Conservation (phyloP, 495 filamentous ascomycete species). For the Penicilliopsis zonata region DNA sequence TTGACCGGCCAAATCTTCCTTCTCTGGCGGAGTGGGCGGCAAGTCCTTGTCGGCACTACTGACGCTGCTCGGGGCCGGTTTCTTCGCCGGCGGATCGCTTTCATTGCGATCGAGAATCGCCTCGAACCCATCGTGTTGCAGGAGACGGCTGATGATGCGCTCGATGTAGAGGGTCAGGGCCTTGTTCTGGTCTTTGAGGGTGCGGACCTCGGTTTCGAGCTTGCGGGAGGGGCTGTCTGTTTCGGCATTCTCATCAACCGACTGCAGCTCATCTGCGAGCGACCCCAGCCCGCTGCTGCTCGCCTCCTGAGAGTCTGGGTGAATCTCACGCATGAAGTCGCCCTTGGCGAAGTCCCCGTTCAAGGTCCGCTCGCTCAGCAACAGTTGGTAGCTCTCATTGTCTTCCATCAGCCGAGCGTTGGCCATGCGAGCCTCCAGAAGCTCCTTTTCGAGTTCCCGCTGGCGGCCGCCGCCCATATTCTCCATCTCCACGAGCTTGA, state of each 20-base stretch:
- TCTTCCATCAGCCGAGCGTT: conserved; percentile 96
- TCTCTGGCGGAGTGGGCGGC: conserved; percentile 61
- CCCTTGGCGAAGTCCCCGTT: conserved; percentile 85
- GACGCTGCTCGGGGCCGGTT: conserved; percentile 12
- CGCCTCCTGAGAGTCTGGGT: conserved; percentile 24
- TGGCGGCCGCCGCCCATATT: conserved; percentile 77
- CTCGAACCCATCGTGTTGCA: conserved; percentile 92
- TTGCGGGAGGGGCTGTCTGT: conserved; percentile 49
- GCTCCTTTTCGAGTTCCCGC: conserved; percentile 74
- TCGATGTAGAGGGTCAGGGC: conserved; percentile 95
- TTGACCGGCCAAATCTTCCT: conserved; percentile 35
- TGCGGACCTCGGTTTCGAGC: conserved; percentile 66
- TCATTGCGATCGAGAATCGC: conserved; percentile 61
- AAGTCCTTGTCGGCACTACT: conserved; percentile 92
- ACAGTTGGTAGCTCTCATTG: conserved; percentile 92
- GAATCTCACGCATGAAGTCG: conserved; percentile 58
- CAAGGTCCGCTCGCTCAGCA: conserved; percentile 84
- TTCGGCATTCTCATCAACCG: conserved; percentile 43
- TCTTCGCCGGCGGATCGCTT: conserved; percentile 33
- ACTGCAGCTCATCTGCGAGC: conserved; percentile 82
- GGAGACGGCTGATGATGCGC: conserved; percentile 88
- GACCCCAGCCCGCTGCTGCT: conserved; percentile 37
- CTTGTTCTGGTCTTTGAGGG: conserved; percentile 90
- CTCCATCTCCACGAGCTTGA: conserved; percentile 89
- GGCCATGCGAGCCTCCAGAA: conserved; percentile 83